These are phyloP conservation scores for Metarhizium robertsii DNA, from an alignment of 2,329 filamentous ascomycete genomes.

Conservation along the genomic window DNA sequence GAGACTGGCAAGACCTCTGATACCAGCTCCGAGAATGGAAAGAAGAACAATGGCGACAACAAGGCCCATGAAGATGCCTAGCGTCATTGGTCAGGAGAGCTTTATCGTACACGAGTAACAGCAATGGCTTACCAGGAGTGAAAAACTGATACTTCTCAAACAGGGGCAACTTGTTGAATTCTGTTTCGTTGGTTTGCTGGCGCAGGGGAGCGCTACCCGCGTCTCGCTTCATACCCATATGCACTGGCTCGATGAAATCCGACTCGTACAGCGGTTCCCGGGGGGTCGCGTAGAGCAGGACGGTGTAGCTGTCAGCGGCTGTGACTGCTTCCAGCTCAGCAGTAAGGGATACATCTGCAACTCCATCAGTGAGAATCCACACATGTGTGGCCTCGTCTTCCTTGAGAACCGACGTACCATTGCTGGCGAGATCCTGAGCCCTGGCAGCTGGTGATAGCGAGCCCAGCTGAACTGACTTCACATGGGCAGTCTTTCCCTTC, in stretches of 20 bases:
- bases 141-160: conserved; percentile 96
- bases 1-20: conserved; percentile 68
- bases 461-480: conserved; percentile 32
- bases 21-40: conserved; percentile 67
- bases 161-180: conserved; percentile 40
- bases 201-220: conserved; percentile 17
- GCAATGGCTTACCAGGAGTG: conserved; percentile 55
- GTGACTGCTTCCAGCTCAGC: conserved; percentile 32
- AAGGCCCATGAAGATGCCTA: conserved; percentile 84
- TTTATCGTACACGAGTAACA: not conserved
- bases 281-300: conserved; percentile 65
- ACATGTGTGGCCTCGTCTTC: not conserved
- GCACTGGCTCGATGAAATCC: conserved; percentile 51
- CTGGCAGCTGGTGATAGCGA: conserved; percentile 30
- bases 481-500: conserved; percentile 24
- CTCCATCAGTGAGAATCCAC: not conserved
- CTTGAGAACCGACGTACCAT: conserved; percentile 28
- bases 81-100: conserved; percentile 5
- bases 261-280: conserved; percentile 51
- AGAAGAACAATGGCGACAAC: conserved; percentile 62
- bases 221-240: conserved; percentile 65
- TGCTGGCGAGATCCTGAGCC: conserved; percentile 35
- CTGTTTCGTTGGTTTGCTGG: conserved; percentile 30
- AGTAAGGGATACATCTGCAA: conserved; percentile 41
- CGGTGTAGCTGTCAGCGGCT: conserved; percentile 50